A percentile compares a stretch with the other conserved stretches of the same genome.
phyloP scores from a whole-genome alignment of 257 asterid genomes.

The Solanum rostratum region DNA sequence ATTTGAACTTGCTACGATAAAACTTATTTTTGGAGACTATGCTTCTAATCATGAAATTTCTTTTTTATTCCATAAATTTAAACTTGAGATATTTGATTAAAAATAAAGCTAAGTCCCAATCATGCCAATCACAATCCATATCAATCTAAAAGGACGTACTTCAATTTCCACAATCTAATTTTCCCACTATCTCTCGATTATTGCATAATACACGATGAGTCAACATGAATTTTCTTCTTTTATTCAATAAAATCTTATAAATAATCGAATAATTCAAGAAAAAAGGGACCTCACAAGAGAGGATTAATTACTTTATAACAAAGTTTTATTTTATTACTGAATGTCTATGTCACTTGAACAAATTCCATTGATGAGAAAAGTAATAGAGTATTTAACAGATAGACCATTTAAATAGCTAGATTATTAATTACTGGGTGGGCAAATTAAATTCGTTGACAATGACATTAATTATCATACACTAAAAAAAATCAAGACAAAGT shows the following conservation, averaged over 20 bases:
- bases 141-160: background rate
- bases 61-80: fast-evolving
- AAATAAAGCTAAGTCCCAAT: fast-evolving
- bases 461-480: background rate
- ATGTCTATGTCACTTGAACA: background rate
- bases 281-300: background rate
- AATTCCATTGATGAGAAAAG: background rate
- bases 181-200: background rate
- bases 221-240: background rate
- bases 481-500: background rate
- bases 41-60: background rate
- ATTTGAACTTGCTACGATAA: background rate
- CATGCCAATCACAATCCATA: fast-evolving
- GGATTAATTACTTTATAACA: background rate
- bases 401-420: background rate
- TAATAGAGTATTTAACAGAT: background rate
- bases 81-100: background rate
- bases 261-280: background rate
- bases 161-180: fast-evolving
- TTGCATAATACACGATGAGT: background rate
- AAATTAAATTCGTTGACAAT: background rate
- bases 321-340: background rate
- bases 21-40: fast-evolving
- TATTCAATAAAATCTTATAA: background rate
- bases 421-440: background rate